A percentile compares a stretch with the other conserved stretches of the same genome.
Conservation (phyloP, 2,329 filamentous ascomycete genomes). For the Xylariomycetidae sp. region DNA sequence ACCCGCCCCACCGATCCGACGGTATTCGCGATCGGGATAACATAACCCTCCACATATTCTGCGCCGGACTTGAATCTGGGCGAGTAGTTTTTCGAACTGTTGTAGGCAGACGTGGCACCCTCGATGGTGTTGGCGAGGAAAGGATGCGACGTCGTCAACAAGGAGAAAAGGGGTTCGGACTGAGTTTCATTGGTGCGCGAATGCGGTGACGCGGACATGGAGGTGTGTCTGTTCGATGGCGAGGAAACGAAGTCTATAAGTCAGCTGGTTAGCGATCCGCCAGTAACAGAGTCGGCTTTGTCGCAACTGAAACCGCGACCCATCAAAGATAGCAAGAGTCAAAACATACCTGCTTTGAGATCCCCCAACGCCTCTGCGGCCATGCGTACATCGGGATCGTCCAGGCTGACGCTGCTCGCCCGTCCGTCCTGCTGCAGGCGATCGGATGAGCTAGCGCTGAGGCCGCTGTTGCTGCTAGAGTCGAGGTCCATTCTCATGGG, state of each 20-base stretch:
- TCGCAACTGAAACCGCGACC: conserved; percentile 4
- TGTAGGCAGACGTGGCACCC: conserved; percentile 78
- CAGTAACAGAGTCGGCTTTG: conserved; percentile 9
- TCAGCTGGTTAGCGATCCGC: conserved; percentile 5
- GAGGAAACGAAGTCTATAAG: conserved; percentile 62
- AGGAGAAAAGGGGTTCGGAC: conserved; percentile 74
- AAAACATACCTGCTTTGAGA: conserved; percentile 59
- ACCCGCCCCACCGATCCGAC: conserved; percentile 77
- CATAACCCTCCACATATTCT: conserved; percentile 83
- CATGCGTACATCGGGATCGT: conserved; percentile 61
- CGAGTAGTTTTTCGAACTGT: conserved; percentile 82
- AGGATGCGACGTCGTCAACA: conserved; percentile 84
- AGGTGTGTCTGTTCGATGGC: conserved; percentile 42
- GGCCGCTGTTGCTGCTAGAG: conserved; percentile 32
- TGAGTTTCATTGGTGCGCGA: conserved; percentile 39
- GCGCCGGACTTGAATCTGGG: conserved; percentile 84
- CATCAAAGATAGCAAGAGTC: conserved; percentile 7
- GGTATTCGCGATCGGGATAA: conserved; percentile 80
- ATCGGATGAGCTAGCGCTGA: conserved; percentile 40
- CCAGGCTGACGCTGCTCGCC: conserved; percentile 49
- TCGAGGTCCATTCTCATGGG: conserved; percentile 46
- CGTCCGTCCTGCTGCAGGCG: conserved; percentile 36
- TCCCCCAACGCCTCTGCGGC: conserved; percentile 73
- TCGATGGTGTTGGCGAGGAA: conserved; percentile 80
- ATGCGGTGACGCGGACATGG: conserved; percentile 34